Conservation (phyloP, 768 basidiomycete species). For the Phaeolepiota aurea region DNA sequence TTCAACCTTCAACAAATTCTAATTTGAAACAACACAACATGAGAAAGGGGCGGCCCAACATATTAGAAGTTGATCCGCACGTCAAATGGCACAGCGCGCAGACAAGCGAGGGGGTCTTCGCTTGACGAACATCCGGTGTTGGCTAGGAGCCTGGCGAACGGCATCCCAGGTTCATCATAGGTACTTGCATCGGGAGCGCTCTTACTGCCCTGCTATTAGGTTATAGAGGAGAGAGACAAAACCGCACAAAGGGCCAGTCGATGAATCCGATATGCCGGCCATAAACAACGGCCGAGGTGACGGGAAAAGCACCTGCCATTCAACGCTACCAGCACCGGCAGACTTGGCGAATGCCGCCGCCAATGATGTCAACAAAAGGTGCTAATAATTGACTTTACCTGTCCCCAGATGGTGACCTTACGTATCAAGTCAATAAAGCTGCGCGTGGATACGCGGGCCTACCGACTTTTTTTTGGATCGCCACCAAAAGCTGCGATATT, state of each 20-base stretch:
- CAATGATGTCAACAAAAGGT: too few relatives aligned
- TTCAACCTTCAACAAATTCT: slow-evolving; percentile 43
- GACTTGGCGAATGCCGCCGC: slow-evolving; percentile 22
- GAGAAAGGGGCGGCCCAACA: not conserved
- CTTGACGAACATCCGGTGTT: slow-evolving; percentile 38
- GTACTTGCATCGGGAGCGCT: slow-evolving; percentile 34
- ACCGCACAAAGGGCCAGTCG: slow-evolving; percentile 45
- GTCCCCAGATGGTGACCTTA: slow-evolving; percentile 50
- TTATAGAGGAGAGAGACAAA: too few relatives aligned
- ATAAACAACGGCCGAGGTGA: slow-evolving; percentile 31
- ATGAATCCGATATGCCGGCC: slow-evolving; percentile 44
- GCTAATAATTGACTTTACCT: slow-evolving; percentile 18
- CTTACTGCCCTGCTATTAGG: too few relatives aligned
- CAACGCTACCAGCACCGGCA: slow-evolving; percentile 42
- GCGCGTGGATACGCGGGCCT: not conserved
- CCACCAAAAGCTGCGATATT: slow-evolving; percentile 63
- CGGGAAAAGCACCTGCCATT: slow-evolving; percentile 39
- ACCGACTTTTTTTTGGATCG: slow-evolving; percentile 37
- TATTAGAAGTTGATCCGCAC: slow-evolving; percentile 17
- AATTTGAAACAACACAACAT: not conserved
- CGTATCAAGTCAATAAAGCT: not conserved
- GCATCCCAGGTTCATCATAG: slow-evolving; percentile 43
- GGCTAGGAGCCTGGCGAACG: slow-evolving; percentile 36
- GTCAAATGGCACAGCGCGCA: slow-evolving; percentile 36
- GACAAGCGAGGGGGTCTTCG: slow-evolving; percentile 28